Conservation (phyloP, 2,329 filamentous ascomycete genomes). For the Penicillium polonicum region DNA sequence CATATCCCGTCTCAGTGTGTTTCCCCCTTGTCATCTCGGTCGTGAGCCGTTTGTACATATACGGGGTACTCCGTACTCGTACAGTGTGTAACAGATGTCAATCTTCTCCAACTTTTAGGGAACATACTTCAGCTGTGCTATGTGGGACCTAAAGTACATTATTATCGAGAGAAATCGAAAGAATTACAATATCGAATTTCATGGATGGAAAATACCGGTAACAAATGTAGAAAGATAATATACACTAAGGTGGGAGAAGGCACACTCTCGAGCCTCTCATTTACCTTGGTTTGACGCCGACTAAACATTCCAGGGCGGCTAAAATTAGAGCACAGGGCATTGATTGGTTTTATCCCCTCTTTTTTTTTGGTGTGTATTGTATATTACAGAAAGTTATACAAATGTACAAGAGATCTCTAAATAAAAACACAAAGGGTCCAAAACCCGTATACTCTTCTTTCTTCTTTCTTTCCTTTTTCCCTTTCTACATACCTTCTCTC, state of each 20-base stretch:
- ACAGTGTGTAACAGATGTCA: background rate
- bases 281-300: conserved; percentile 37
- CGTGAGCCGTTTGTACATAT: background rate
- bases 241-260: conserved; percentile 8
- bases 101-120: background rate
- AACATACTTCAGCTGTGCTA: background rate
- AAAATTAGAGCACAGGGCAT: conserved; percentile 39
- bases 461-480: conserved; percentile 1
- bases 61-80: background rate
- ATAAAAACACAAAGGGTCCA: conserved; percentile 22
- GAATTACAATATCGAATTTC: background rate
- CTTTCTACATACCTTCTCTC: conserved; percentile 3
- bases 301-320: conserved; percentile 35
- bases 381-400: background rate
- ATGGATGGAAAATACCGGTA: background rate
- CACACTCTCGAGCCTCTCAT: conserved; percentile 27
- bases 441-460: conserved; percentile 3
- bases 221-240: background rate
- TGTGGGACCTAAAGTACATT: background rate
- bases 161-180: background rate
- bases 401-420: conserved; percentile 14
- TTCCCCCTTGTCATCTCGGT: conserved; percentile 9
- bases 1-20: conserved; percentile 10
- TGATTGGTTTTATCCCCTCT: conserved; percentile 22
- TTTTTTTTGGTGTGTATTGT: background rate